Base-by-base conservation (phyloP, 2,329 filamentous ascomycete species). In the Ophiostoma sp. region DNA sequence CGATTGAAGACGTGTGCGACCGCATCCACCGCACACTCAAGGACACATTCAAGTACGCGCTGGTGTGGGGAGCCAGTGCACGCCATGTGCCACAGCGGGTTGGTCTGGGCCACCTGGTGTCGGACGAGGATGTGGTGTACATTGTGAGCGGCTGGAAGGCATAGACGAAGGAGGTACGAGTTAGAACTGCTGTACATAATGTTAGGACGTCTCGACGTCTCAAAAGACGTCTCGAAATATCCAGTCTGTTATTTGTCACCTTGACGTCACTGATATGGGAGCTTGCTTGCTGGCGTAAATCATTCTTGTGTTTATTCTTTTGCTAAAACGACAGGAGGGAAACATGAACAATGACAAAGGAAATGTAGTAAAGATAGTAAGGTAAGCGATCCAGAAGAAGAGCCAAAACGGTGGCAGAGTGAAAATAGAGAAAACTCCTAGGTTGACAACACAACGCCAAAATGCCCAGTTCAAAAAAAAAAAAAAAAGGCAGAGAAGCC, bases 21-120 rank as follows among this genome's bases (percentile, higher is more conserved):
- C 90, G 93, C 78, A 93, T 99, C 77, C 96, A 99, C 84, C 88
- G 96, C 75, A 96, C 90, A 33, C 85, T 99, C 77, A 99, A 98
- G 88, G 97, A 99, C 76, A 97, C 94, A 4, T 99, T 98, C 88
- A 99, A 98, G 86, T 98, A 98, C 84, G 97, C 96, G 2, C 84
- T 98, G 77, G 96, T 99, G 0, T 99, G 97, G 97, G 96, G 96
- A 4, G 95, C 95, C 22, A 98, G 95, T 82, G 96, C 96, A 48
- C 90, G 94, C 79, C 97, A 99, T 85, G 87, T 98, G 48, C 96
- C 97, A 48, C 96, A 99, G 85, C 87, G 96, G 75, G 95, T 98
- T 50, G 97, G 96, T 0, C 82, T 99, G 79, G 86, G 89, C 7
- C 96, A 99, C 85, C 79, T 89, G 15, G 95, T 99, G 61, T 83